Evolutionary conservation across 2,329 filamentous ascomycete genomes (phyloP).

Genomic region (Fusarium illudens): DNA sequence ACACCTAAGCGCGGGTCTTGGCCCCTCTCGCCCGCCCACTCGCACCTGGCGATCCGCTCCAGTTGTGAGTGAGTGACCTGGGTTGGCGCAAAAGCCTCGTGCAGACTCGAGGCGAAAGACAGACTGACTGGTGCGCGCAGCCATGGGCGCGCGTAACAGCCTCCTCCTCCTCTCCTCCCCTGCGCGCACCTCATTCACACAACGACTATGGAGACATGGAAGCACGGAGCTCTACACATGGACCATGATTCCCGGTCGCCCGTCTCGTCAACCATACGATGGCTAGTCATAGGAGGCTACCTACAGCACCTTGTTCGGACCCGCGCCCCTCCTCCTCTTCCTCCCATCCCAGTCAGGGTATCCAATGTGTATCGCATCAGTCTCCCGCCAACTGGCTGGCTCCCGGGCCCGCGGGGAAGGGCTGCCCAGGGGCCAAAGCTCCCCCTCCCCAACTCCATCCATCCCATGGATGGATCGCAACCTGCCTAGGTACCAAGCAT

Average conservation of each 20-base stretch:
- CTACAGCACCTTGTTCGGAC: too few relatives aligned
- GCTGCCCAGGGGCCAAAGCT: constrained; percentile 25
- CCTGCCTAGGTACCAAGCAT: too few relatives aligned
- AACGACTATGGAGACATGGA: constrained; percentile 12
- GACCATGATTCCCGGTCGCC: constrained; percentile 22
- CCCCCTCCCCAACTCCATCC: neutral
- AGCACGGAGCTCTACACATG: neutral
- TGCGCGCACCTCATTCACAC: neutral
- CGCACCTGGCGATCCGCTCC: constrained; percentile 36
- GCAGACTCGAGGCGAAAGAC: too few relatives aligned
- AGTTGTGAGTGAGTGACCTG: constrained; percentile 33
- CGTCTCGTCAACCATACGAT: constrained; percentile 14
- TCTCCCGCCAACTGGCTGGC: constrained; percentile 1
- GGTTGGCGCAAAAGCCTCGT: constrained; percentile 23
- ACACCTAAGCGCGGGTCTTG: neutral
- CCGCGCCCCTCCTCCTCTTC: neutral
- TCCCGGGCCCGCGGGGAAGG: constrained; percentile 19
- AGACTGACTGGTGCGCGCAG: constrained; percentile 6
- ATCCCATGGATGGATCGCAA: neutral
- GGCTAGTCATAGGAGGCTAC: constrained; percentile 11
- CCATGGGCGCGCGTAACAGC: neutral
- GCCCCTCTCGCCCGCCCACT: constrained; percentile 24
- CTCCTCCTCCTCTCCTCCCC: too few relatives aligned
- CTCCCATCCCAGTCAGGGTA: too few relatives aligned
- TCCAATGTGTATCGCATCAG: constrained; percentile 17